Evolutionary conservation across 2,329 filamentous ascomycete genomes (phyloP).

Genomic region (Fusarium scirpi): DNA sequence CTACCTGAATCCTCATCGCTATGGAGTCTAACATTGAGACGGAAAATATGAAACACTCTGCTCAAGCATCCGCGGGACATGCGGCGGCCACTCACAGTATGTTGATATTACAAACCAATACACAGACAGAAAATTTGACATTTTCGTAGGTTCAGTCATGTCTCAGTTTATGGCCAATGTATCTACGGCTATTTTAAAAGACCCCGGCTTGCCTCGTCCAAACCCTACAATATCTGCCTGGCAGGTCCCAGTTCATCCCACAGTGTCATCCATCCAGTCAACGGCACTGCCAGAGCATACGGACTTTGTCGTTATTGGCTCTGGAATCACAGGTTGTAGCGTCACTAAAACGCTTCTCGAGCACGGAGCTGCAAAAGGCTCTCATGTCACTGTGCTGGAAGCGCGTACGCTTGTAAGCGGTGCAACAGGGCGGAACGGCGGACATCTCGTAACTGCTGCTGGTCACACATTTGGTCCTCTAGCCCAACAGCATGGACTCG

Average conservation of each 20-base stretch:
- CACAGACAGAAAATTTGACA: neutral
- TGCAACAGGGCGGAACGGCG: constrained; percentile 50
- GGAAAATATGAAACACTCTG: neutral
- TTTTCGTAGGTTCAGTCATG: neutral
- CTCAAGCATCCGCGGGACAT: no score
- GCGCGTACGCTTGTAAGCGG: constrained; percentile 48
- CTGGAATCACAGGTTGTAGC: constrained; percentile 50
- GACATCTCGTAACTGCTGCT: constrained; percentile 39
- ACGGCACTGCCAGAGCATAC: constrained; percentile 28
- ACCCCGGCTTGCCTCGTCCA: constrained; percentile 43
- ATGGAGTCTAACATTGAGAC: neutral
- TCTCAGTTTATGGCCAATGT: neutral
- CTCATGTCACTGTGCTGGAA: constrained; percentile 44
- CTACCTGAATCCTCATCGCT: neutral
- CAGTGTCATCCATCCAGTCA: constrained; percentile 42
- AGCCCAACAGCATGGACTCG: neutral
- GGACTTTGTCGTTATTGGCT: constrained; percentile 48
- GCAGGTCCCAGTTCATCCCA: constrained; percentile 45
- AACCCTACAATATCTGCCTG: constrained; percentile 45
- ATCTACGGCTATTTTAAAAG: neutral
- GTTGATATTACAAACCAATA: neutral
- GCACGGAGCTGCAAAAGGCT: neutral
- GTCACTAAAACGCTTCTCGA: constrained; percentile 45
- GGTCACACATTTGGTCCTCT: constrained; percentile 48
- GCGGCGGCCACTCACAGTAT: no score